Percentiles rank a stretch among this genome's conserved stretches.
These are phyloP conservation scores for Jatropha curcas DNA, from an alignment of 345 rosid species.

Conservation along the genomic window DNA sequence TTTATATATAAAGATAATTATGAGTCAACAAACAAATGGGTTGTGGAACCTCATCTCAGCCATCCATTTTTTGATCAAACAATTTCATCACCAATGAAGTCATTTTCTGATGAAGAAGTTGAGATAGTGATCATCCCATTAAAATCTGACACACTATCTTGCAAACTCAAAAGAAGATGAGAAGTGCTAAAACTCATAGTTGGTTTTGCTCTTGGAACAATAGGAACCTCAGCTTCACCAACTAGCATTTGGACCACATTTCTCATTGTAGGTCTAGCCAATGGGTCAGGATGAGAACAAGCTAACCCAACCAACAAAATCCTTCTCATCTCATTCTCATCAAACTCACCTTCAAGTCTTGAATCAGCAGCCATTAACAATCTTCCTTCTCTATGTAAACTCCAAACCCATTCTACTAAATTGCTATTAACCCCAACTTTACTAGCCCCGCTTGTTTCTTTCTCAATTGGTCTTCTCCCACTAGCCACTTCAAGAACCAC, in stretches of 20 bases:
- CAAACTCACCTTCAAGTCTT: conserved; percentile 59
- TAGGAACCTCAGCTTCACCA: conserved; percentile 84
- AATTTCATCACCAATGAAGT: conserved; percentile 35
- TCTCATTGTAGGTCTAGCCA: conserved; percentile 81
- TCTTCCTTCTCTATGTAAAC: conserved; percentile 75
- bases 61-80: conserved; percentile 11
- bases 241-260: conserved; percentile 81
- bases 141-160: conserved; percentile 88
- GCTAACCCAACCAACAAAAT: conserved; percentile 80
- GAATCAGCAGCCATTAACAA: conserved; percentile 66
- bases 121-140: conserved; percentile 58
- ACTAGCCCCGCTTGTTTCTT: conserved; percentile 33
- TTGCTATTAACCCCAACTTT: conserved; percentile 51
- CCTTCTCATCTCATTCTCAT: conserved; percentile 62
- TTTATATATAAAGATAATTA: conserved; percentile 14
- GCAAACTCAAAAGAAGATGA: conserved; percentile 69
- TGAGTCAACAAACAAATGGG: conserved; percentile 7
- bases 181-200: conserved; percentile 85
- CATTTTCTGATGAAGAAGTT: conserved; percentile 64
- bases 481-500: conserved; percentile 85
- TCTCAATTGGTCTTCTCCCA: conserved; percentile 88
- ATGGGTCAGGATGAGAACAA: conserved; percentile 92
- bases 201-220: conserved; percentile 81
- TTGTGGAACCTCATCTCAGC: background rate
- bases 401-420: conserved; percentile 98